phyloP scores from a whole-genome alignment of 169 alveolate genomes.

The Plasmodium vivax region DNA sequence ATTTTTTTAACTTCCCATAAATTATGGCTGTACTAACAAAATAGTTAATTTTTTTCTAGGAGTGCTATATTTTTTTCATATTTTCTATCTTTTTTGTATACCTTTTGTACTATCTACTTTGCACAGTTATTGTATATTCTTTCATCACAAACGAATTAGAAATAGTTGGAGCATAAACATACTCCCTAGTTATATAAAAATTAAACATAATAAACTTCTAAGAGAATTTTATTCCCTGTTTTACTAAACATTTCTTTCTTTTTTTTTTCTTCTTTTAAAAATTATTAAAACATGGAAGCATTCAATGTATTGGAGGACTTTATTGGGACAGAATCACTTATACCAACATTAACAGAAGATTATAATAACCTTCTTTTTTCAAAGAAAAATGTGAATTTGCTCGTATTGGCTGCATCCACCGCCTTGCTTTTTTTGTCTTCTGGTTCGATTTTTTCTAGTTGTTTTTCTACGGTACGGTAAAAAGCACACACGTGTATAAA shows the following conservation, averaged over 20 bases:
- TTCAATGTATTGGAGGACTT: neutral
- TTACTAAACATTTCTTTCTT: neutral
- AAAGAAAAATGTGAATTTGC: neutral
- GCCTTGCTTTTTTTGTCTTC: neutral
- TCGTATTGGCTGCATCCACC: neutral
- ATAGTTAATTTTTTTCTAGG: neutral
- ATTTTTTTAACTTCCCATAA: neutral
- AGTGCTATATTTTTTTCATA: neutral
- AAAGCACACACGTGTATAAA: neutral
- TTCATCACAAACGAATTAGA: neutral
- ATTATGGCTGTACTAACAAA: neutral
- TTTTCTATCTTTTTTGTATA: too few species aligned
- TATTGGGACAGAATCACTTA: neutral
- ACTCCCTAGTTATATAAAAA: neutral
- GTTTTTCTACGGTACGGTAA: neutral
- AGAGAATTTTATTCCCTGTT: neutral
- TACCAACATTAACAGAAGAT: neutral
- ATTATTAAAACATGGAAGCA: neutral
- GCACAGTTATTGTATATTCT: neutral
- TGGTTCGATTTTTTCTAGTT: neutral
- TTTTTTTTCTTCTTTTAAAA: neutral
- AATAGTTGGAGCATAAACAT: neutral
- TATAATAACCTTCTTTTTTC: neutral
- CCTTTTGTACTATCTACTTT: neutral
- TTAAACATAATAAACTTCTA: neutral